Percentiles rank a stretch among this genome's conserved stretches.
phyloP scores from a whole-genome alignment of 2,329 filamentous ascomycete genomes.

The Verticillium longisporum region DNA sequence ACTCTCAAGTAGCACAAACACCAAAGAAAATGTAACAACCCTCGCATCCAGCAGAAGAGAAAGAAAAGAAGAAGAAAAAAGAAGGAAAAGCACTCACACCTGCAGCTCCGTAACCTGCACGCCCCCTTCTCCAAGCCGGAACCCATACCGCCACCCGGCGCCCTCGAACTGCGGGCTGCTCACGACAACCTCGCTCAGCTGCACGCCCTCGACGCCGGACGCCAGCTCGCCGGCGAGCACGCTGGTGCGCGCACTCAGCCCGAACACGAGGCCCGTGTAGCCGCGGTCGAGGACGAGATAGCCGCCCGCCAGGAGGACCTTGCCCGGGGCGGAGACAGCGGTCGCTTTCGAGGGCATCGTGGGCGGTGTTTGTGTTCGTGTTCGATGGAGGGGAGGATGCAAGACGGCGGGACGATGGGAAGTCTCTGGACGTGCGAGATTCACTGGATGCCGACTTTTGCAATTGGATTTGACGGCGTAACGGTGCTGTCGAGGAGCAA shows the following conservation, averaged over 20 bases:
- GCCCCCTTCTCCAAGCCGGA: slow-evolving; percentile 67
- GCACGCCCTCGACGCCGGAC: slow-evolving; percentile 52
- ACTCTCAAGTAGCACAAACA: too few relatives aligned
- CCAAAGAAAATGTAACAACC: too few relatives aligned
- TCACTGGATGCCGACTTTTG: too few relatives aligned
- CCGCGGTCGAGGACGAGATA: slow-evolving; percentile 88
- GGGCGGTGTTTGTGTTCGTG: too few relatives aligned
- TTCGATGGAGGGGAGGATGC: too few relatives aligned
- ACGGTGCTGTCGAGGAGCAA: background rate
- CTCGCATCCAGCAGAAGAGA: too few relatives aligned
- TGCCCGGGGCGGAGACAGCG: slow-evolving; percentile 86
- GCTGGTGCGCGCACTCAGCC: slow-evolving; percentile 61
- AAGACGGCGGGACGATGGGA: too few relatives aligned
- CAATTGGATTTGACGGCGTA: background rate
- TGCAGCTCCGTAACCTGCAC: slow-evolving; percentile 74
- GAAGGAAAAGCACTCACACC: slow-evolving; percentile 50
- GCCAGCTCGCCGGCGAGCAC: slow-evolving; percentile 51
- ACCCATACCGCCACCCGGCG: slow-evolving; percentile 83
- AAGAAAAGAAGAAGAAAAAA: background rate
- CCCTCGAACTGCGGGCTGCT: slow-evolving; percentile 85
- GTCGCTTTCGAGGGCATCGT: slow-evolving; percentile 11
- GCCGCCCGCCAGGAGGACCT: slow-evolving; percentile 89
- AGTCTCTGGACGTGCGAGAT: too few relatives aligned
- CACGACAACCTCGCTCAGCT: slow-evolving; percentile 70
- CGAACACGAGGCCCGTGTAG: slow-evolving; percentile 71